Base-by-base conservation (phyloP, 192 early-diverging fungal species). In the Powellomyces hirtus region DNA sequence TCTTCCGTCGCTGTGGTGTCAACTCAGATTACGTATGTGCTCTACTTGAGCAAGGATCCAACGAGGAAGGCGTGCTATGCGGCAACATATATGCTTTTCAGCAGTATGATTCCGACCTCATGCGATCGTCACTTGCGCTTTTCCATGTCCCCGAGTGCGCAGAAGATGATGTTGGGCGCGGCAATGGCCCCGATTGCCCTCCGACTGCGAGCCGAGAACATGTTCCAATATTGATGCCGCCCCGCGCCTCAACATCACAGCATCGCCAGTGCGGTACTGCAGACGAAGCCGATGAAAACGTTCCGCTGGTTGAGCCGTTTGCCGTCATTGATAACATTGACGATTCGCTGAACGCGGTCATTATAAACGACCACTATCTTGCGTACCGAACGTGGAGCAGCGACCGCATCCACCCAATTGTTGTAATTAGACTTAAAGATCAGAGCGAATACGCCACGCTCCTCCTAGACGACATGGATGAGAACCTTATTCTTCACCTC, bases 401-500 rank as follows among this genome's bases (percentile, higher is more conserved):
- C 59, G 38, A 60, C 59, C 59, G 59, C 36, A 60, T 60, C 30
- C 59, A 60, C 35, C 59, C 59, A 4, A 60, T 60, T 29, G 29
- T 60, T 20, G 29, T 60, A n/a, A 20, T 60, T 29, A 34, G 59
- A 2, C 22, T 14, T 14, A 38, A 36, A 20, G 59, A 60, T 29
- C 59, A 14, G 6, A 38, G 36, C 18, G 37, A 36, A 20, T 60
- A 60, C 36, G 59, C 59, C 4, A 60, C 59, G 4, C 33, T 60
- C 34, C 59, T 60, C n/a, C 59, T 60, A 16, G 59, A 60, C 59
- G 59, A 60, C 36, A 60, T 60, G 59, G 59, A 60, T 20, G 37
- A 37, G 38, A 36, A 60, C 20, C 59, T 60, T 20, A 37, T 60
- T 2, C 59, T 60, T 29, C 59, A 60, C 35, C 36, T 60, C 36